A percentile compares a stretch with the other conserved stretches of the same genome.
Evolutionary conservation across 1,284 basidiomycete genomes (phyloP).

Genomic region (Anthracocystis panici-leucophaei): DNA sequence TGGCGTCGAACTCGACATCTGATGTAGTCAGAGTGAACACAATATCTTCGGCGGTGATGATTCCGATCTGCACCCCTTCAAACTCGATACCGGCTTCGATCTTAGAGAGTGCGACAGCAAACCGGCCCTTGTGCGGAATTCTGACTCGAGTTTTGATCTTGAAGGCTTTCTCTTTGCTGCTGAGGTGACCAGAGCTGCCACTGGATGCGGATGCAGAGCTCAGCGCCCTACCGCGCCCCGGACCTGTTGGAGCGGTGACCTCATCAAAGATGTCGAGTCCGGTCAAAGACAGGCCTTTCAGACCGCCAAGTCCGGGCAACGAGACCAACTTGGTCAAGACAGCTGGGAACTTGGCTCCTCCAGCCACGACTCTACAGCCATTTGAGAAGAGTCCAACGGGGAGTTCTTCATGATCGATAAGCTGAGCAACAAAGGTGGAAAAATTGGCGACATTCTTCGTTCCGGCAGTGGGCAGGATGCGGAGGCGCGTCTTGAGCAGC

Average conservation of each 20-base stretch:
- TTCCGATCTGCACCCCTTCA: slow-evolving; percentile 42
- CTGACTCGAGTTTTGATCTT: slow-evolving; percentile 36
- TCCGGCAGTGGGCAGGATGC: slow-evolving; percentile 32
- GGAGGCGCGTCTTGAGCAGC: slow-evolving; percentile 32
- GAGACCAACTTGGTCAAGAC: slow-evolving; percentile 48
- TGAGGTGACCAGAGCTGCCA: slow-evolving; percentile 19
- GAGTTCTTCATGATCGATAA: slow-evolving; percentile 39
- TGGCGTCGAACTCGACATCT: slow-evolving; percentile 41
- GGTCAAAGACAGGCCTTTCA: slow-evolving; percentile 40
- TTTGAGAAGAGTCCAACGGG: slow-evolving; percentile 35
- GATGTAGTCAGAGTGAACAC: slow-evolving; percentile 34
- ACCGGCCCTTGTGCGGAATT: slow-evolving; percentile 31
- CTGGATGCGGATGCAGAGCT: slow-evolving; percentile 42
- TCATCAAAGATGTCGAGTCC: slow-evolving; percentile 57
- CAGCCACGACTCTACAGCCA: slow-evolving; percentile 41
- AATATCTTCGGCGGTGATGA: slow-evolving; percentile 46
- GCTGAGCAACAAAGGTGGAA: slow-evolving; percentile 47
- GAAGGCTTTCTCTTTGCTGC: slow-evolving; percentile 36
- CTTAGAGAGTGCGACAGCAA: slow-evolving; percentile 41
- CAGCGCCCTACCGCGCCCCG: slow-evolving; percentile 36
- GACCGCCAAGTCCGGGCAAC: slow-evolving; percentile 53
- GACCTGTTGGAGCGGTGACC: slow-evolving; percentile 43
- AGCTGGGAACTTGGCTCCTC: slow-evolving; percentile 54
- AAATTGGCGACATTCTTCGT: slow-evolving; percentile 42
- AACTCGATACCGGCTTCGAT: slow-evolving; percentile 50